phyloP scores from a whole-genome alignment of 2,329 filamentous ascomycete genomes.

The Volutella citrinella region DNA sequence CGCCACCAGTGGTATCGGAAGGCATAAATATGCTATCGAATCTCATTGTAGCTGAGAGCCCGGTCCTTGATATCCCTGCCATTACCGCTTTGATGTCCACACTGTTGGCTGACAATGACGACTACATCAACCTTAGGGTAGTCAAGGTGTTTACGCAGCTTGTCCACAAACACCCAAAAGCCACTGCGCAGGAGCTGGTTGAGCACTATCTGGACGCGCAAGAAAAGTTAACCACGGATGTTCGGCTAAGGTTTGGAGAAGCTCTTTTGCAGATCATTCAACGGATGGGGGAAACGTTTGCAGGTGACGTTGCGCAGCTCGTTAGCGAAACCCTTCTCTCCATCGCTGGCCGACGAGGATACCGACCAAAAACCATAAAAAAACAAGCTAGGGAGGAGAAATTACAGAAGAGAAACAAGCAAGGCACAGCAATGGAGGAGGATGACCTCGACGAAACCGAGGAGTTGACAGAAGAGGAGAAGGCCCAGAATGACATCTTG shows the following conservation, averaged over 20 bases:
- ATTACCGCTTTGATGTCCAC: slow-evolving; percentile 62
- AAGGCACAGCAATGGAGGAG: slow-evolving; percentile 46
- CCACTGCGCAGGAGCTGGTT: slow-evolving; percentile 59
- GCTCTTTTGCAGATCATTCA: slow-evolving; percentile 64
- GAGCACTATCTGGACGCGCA: slow-evolving; percentile 65
- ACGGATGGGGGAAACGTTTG: slow-evolving; percentile 53
- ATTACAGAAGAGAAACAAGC: slow-evolving; percentile 44
- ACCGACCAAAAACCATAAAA: slow-evolving; percentile 57
- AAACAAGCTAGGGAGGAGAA: slow-evolving; percentile 52
- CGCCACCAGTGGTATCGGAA: slow-evolving; percentile 64
- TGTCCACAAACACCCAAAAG: slow-evolving; percentile 58
- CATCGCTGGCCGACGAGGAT: slow-evolving; percentile 61
- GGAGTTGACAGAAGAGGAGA: slow-evolving; percentile 41
- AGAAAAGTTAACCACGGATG: slow-evolving; percentile 58
- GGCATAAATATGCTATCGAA: slow-evolving; percentile 58
- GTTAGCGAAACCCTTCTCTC: slow-evolving; percentile 59
- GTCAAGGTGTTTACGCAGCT: slow-evolving; percentile 64
- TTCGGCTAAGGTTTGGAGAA: slow-evolving; percentile 67
- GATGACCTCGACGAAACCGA: slow-evolving; percentile 44
- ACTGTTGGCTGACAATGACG: slow-evolving; percentile 63
- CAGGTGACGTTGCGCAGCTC: slow-evolving; percentile 48
- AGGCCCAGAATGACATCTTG: slow-evolving; percentile 47
- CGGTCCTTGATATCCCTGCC: slow-evolving; percentile 64
- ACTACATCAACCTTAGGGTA: slow-evolving; percentile 68
- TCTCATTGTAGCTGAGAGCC: slow-evolving; percentile 53